A percentile compares a stretch with the other conserved stretches of the same genome.
Conservation (phyloP, 139 green algal genomes). For the Limnomonas spitsbergensis region DNA sequence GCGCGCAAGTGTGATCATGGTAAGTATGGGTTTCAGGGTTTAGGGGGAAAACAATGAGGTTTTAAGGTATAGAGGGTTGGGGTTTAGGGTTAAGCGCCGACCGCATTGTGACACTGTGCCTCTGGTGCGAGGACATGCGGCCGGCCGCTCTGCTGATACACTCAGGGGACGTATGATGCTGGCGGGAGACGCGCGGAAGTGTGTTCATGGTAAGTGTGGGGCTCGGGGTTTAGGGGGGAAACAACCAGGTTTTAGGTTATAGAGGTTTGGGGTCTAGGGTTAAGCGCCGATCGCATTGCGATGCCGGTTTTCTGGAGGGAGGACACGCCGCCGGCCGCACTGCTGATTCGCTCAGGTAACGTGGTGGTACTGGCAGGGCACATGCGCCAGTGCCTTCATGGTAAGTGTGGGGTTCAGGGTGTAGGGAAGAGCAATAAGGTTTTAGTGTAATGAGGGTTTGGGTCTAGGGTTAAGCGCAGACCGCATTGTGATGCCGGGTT, state of each 20-base stretch:
- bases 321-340: slow-evolving; percentile 60
- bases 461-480: too few relatives aligned
- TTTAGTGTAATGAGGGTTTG: too few relatives aligned
- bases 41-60: too few relatives aligned
- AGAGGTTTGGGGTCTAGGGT: too few relatives aligned
- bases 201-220: slow-evolving; percentile 11
- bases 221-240: too few relatives aligned
- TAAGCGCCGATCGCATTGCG: too few relatives aligned
- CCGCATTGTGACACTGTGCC: slow-evolving; percentile 84
- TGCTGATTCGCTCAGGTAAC: slow-evolving; percentile 81
- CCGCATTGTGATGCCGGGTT: slow-evolving; percentile 83
- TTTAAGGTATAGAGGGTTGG: too few relatives aligned
- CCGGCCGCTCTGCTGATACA: slow-evolving; percentile 74
- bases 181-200: not conserved
- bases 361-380: slow-evolving; percentile 63
- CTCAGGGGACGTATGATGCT: slow-evolving; percentile 84
- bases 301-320: slow-evolving; percentile 83
- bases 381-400: slow-evolving; percentile 6
- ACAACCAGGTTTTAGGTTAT: too few relatives aligned
- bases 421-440: too few relatives aligned
- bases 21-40: not conserved
- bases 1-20: slow-evolving; percentile 13
- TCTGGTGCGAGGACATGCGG: slow-evolving; percentile 65
- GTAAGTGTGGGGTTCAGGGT: not conserved
- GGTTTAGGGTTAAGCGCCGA: too few relatives aligned